Percentiles rank a stretch among this genome's conserved stretches.
These are phyloP conservation scores for Hibiscus trionum DNA, from an alignment of 345 rosid species.

Conservation along the genomic window DNA sequence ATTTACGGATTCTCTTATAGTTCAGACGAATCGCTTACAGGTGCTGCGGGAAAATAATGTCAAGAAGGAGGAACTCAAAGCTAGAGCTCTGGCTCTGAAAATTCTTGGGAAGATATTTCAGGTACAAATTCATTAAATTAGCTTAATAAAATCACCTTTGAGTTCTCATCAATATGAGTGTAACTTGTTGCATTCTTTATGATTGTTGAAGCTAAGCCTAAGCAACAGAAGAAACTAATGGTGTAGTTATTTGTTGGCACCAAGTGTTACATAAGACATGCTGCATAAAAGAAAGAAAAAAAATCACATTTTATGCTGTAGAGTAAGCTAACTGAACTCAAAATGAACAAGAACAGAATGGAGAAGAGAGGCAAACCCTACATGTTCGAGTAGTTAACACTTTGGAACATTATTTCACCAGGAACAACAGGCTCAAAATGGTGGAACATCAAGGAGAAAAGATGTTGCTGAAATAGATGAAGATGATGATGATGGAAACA, in stretches of 20 bases:
- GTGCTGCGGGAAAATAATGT: constrained; percentile 56
- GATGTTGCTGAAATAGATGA: constrained; percentile 26
- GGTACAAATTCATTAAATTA: constrained; percentile 29
- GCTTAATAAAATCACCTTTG: neutral
- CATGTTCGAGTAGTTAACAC: no score
- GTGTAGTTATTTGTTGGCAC: no score
- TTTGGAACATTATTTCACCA: constrained; percentile 21
- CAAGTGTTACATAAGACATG: no score
- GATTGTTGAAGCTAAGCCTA: no score
- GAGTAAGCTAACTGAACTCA: no score
- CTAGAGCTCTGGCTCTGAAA: constrained; percentile 65
- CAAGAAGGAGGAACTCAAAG: constrained; percentile 60
- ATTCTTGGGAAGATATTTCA: constrained; percentile 76
- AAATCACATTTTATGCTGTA: no score
- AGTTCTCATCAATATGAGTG: neutral
- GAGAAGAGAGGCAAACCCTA: no score
- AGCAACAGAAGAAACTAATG: no score
- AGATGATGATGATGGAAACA: constrained; percentile 24
- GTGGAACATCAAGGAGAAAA: constrained; percentile 48
- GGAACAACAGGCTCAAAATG: constrained; percentile 36
- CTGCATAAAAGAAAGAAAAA: no score
- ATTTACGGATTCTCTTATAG: neutral
- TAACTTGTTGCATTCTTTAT: neutral
- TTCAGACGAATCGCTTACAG: constrained; percentile 25
- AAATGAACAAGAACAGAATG: no score